Conservation (phyloP, 352 stramenopile genomes). For the Pilasporangium apinafurcum region DNA sequence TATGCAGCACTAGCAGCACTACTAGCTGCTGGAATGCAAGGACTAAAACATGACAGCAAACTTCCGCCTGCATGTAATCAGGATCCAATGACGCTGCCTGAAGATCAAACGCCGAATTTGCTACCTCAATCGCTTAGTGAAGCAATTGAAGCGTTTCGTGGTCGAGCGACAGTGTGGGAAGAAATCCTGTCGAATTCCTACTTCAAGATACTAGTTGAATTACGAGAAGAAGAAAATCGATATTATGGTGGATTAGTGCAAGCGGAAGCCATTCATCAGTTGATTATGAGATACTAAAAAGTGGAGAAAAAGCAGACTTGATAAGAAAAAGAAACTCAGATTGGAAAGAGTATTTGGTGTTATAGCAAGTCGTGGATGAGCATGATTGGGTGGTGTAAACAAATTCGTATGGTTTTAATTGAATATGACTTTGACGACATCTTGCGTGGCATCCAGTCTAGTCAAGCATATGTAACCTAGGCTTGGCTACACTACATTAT, state of each 20-base stretch:
- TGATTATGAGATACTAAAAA: neutral
- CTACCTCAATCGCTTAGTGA: slow-evolving; percentile 13
- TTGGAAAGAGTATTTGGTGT: too few species aligned
- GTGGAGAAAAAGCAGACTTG: neutral
- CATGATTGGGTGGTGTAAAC: too few species aligned
- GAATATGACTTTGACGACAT: too few species aligned
- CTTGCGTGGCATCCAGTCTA: too few species aligned
- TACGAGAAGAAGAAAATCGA: slow-evolving; percentile 10
- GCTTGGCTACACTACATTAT: too few species aligned
- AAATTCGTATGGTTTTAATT: too few species aligned
- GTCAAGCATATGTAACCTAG: too few species aligned
- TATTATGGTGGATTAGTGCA: slow-evolving; percentile 5
- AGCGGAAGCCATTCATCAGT: neutral
- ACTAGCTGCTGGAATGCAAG: slow-evolving; percentile 13
- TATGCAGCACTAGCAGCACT: slow-evolving; percentile 19
- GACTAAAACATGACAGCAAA: neutral
- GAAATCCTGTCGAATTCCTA: slow-evolving; percentile 8
- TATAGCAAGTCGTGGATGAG: too few species aligned
- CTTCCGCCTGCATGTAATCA: slow-evolving; percentile 2
- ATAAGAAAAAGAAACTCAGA: too few species aligned
- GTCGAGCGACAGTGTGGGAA: slow-evolving; percentile 4
- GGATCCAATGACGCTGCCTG: slow-evolving; percentile 8
- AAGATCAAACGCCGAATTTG: neutral
- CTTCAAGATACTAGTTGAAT: slow-evolving; percentile 3
- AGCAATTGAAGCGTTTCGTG: slow-evolving; percentile 8